Evolutionary conservation across 2,329 filamentous ascomycete species (phyloP).

Genomic region (Decorospora gaudefroyi): DNA sequence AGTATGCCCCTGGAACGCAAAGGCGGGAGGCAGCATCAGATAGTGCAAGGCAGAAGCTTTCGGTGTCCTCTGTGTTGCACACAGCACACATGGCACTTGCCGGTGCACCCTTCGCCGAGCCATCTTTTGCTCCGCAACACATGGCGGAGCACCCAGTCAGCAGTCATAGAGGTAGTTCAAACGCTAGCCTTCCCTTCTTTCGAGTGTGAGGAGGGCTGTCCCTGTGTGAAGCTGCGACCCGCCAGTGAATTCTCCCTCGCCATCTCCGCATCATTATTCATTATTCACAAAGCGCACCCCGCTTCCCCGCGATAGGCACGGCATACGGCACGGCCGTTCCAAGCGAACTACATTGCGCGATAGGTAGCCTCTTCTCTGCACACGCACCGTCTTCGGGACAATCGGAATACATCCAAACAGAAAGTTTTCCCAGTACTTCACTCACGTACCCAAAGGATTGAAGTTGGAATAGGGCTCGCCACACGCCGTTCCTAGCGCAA

Average conservation of each 20-base stretch:
- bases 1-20: not conserved
- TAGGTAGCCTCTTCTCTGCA: not conserved
- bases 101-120: slow-evolving; percentile 16
- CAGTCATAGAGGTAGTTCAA: slow-evolving; percentile 6
- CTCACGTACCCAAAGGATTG: slow-evolving; percentile 13
- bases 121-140: slow-evolving; percentile 21
- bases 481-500: slow-evolving; percentile 17
- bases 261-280: slow-evolving; percentile 1
- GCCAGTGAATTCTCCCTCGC: slow-evolving; percentile 3
- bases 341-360: slow-evolving; percentile 6
- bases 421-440: not conserved
- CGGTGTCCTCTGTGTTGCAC: slow-evolving; percentile 17
- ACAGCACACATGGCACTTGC: slow-evolving; percentile 17
- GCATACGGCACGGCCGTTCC: slow-evolving; percentile 2
- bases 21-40: slow-evolving; percentile 3
- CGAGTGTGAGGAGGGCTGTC: slow-evolving; percentile 3
- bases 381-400: slow-evolving; percentile 3
- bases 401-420: slow-evolving; percentile 4
- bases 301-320: slow-evolving; percentile 9
- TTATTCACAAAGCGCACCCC: slow-evolving; percentile 5
- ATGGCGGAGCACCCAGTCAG: slow-evolving; percentile 11
- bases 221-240: slow-evolving; percentile 5
- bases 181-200: not conserved
- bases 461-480: slow-evolving; percentile 26
- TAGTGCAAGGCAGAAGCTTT: slow-evolving; percentile 4